phyloP scores from a whole-genome alignment of 73 alveolate species.

The Tetrahymena malaccensis region DNA sequence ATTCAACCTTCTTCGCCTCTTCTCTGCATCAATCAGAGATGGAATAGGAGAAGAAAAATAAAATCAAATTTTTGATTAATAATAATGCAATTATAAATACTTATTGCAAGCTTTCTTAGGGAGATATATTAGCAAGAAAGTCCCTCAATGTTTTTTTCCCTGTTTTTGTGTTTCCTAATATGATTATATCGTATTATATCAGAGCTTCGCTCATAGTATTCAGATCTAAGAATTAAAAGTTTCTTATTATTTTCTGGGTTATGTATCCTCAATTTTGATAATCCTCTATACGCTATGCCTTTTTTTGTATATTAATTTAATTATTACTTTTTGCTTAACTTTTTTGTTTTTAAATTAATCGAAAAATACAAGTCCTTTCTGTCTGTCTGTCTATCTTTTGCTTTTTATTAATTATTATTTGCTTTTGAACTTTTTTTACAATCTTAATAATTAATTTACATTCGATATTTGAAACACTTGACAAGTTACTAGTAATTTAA shows the following conservation, averaged over 20 bases:
- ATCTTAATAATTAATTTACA: neutral
- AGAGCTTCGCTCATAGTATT: conserved; percentile 1
- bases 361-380: neutral
- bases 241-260: neutral
- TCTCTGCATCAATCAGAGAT: neutral
- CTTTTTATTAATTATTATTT: too few relatives aligned
- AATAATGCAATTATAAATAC: neutral
- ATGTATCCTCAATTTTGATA: neutral
- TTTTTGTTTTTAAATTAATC: neutral
- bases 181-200: neutral
- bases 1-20: neutral
- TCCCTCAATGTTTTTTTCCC: neutral
- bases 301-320: neutral
- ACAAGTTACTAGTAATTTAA: neutral
- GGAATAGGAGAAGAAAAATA: neutral
- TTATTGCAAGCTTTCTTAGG: neutral
- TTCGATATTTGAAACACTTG: neutral
- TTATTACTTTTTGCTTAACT: neutral
- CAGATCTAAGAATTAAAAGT: neutral
- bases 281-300: neutral
- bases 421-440: neutral
- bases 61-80: too few relatives aligned
- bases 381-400: neutral
- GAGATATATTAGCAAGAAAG: neutral
- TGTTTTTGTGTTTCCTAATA: neutral